These are phyloP conservation scores for Tulasnella sp. DNA, from an alignment of 768 basidiomycete genomes.

Conservation along the genomic window DNA sequence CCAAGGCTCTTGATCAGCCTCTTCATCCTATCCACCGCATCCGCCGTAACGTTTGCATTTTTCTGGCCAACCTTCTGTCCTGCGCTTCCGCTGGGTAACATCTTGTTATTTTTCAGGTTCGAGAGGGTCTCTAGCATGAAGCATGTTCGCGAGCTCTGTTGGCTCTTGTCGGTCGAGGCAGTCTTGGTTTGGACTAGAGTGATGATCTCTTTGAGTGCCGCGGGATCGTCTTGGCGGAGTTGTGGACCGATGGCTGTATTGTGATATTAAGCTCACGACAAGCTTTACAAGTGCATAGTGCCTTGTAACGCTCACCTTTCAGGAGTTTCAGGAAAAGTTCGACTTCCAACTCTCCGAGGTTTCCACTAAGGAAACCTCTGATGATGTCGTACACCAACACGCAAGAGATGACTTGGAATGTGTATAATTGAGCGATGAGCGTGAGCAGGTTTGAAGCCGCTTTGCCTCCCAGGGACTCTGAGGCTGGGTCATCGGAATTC, in stretches of 20 bases:
- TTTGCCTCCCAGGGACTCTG: constrained; percentile 45
- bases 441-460: constrained; percentile 82
- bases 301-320: constrained; percentile 66
- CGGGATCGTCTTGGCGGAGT: constrained; percentile 84
- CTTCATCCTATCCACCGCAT: constrained; percentile 77
- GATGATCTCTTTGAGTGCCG: constrained; percentile 84
- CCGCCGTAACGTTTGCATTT: constrained; percentile 56
- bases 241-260: constrained; percentile 92
- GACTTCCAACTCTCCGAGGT: constrained; percentile 67
- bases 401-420: constrained; percentile 87
- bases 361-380: constrained; percentile 52
- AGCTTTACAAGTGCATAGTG: no score
- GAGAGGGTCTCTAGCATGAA: constrained; percentile 94
- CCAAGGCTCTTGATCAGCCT: constrained; percentile 67
- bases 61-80: constrained; percentile 28
- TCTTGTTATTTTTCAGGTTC: constrained; percentile 87
- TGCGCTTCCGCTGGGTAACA: constrained; percentile 18
- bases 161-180: constrained; percentile 33
- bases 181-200: constrained; percentile 67
- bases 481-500: background rate
- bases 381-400: constrained; percentile 86
- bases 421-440: constrained; percentile 86
- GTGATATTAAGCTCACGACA: background rate
- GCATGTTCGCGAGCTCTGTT: constrained; percentile 66
- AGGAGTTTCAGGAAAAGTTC: constrained; percentile 81